phyloP scores from a whole-genome alignment of 768 basidiomycete species.

The Lactarius quietus region DNA sequence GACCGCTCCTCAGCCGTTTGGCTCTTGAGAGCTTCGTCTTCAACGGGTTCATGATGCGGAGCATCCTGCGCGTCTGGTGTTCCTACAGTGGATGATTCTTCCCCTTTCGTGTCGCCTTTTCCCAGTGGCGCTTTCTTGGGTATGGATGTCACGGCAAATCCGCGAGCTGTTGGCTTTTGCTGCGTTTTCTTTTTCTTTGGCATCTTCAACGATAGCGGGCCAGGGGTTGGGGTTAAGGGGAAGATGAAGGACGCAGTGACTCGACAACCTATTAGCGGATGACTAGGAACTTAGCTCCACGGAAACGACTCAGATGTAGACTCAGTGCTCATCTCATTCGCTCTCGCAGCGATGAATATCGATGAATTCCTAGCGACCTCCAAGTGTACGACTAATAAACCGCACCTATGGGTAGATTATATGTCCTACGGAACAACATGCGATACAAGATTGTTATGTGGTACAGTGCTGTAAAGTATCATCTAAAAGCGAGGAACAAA shows the following conservation, averaged over 20 bases:
- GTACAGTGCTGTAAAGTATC: slow-evolving; percentile 24
- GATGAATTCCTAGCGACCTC: not conserved
- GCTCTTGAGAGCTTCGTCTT: slow-evolving; percentile 32
- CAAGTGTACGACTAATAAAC: not conserved
- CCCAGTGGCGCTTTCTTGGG: slow-evolving; percentile 61
- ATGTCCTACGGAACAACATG: slow-evolving; percentile 27
- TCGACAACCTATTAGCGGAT: not conserved
- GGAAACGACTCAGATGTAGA: not conserved
- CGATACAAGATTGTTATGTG: slow-evolving; percentile 23
- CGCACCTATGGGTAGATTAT: slow-evolving; percentile 24
- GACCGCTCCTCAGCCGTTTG: slow-evolving; percentile 49
- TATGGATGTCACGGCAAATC: slow-evolving; percentile 78
- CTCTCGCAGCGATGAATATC: not conserved
- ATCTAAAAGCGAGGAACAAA: slow-evolving; percentile 19
- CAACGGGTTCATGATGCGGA: not conserved
- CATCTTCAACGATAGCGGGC: slow-evolving; percentile 40
- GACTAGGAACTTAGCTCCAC: not conserved
- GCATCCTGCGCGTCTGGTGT: not conserved
- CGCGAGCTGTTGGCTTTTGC: slow-evolving; percentile 67
- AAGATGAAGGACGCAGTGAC: not conserved
- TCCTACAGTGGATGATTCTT: not conserved
- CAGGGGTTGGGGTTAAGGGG: not conserved
- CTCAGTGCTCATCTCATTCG: not conserved
- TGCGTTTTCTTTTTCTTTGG: slow-evolving; percentile 85
- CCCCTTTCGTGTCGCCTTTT: slow-evolving; percentile 22